Conservation (phyloP, 2,329 filamentous ascomycete species). For the Talaromyces sp. region DNA sequence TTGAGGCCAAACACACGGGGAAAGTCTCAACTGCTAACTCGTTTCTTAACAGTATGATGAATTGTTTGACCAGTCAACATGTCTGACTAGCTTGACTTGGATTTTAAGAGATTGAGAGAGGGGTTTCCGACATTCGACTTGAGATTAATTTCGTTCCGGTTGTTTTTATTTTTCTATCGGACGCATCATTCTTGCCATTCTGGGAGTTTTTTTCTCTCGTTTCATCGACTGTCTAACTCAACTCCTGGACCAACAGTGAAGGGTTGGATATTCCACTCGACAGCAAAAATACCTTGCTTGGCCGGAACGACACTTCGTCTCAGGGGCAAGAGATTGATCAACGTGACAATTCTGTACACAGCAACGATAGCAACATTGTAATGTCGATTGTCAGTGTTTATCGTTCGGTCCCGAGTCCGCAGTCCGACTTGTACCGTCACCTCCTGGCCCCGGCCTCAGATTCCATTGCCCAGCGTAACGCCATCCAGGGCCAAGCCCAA, state of each 20-base stretch:
- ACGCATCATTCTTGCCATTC: background rate
- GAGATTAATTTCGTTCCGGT: background rate
- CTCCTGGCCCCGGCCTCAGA: conserved; percentile 6
- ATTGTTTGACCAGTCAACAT: background rate
- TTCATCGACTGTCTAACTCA: background rate
- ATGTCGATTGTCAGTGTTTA: conserved; percentile 18
- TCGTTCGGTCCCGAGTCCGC: conserved; percentile 18
- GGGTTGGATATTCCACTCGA: background rate
- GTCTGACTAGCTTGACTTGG: conserved; percentile 2
- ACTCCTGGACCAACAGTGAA: background rate
- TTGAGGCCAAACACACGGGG: background rate
- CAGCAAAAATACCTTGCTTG: background rate
- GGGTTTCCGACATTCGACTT: background rate
- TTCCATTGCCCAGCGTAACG: background rate
- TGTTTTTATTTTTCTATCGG: background rate
- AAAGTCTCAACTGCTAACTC: background rate
- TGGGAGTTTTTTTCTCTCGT: background rate
- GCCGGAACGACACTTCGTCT: background rate
- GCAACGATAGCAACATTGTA: conserved; percentile 2
- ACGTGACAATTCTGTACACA: background rate
- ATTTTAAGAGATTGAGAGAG: background rate
- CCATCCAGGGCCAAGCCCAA: background rate
- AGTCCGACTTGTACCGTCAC: conserved; percentile 17
- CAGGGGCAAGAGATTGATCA: background rate
- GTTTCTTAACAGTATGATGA: background rate